phyloP scores from a whole-genome alignment of 2,329 filamentous ascomycete genomes.

The Apiospora sp. region DNA sequence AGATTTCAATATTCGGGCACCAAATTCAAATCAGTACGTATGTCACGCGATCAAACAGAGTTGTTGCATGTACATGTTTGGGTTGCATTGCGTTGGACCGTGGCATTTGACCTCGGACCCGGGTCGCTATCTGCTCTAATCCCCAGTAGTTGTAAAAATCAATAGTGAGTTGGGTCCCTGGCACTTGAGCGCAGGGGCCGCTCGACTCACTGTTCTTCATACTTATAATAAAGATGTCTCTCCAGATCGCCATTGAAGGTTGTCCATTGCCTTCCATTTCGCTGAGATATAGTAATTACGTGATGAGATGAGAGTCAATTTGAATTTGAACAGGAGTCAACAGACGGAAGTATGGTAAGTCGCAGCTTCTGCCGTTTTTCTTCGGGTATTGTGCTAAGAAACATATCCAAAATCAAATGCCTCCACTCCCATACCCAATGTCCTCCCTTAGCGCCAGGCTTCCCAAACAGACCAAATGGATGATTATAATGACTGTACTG shows the following conservation, averaged over 20 bases:
- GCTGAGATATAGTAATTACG: neutral
- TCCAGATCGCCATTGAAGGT: neutral
- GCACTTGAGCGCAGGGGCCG: neutral
- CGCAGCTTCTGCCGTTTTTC: neutral
- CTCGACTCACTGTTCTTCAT: neutral
- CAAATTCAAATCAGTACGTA: neutral
- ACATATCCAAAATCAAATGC: neutral
- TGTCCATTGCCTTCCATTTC: neutral
- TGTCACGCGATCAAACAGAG: neutral
- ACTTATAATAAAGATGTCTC: neutral
- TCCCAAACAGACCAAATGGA: neutral
- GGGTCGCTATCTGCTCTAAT: neutral
- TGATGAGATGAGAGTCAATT: neutral
- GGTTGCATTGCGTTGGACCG: neutral
- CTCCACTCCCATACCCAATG: neutral
- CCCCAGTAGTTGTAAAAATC: neutral
- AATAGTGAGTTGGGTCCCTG: constrained; percentile 1
- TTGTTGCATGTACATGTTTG: neutral
- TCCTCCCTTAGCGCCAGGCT: neutral
- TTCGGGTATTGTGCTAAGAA: neutral
- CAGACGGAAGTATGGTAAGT: neutral
- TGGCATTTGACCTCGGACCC: neutral
- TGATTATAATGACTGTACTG: neutral
- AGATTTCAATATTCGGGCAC: neutral
- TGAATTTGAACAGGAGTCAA: neutral